Evolutionary conservation across 805 yeast species (phyloP).

Genomic region (Ogataea naganishii): DNA sequence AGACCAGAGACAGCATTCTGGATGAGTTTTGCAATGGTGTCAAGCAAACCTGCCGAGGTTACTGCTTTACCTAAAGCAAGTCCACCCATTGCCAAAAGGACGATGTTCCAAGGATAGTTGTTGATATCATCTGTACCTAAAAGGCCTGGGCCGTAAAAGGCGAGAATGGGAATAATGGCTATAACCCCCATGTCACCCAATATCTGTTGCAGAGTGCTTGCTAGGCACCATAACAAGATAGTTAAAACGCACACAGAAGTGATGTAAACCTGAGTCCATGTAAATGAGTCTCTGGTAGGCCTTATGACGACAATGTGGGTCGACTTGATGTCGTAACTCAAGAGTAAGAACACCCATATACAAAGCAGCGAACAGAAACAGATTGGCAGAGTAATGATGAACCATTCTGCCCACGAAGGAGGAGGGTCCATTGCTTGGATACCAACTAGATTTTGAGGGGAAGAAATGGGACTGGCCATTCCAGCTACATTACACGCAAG

Average conservation of each 20-base stretch:
- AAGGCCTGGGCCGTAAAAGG: conserved; percentile 88
- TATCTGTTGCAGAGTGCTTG: conserved; percentile 58
- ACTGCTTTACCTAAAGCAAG: conserved; percentile 93
- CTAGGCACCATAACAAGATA: conserved; percentile 83
- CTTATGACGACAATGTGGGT: conserved; percentile 51
- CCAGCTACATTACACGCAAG: conserved; percentile 92
- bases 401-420: conserved; percentile 91
- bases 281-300: conserved; percentile 56
- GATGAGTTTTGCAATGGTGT: conserved; percentile 66
- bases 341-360: conserved; percentile 65
- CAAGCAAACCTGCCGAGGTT: conserved; percentile 77
- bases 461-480: conserved; percentile 94
- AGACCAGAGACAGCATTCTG: conserved; percentile 58
- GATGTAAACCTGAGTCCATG: conserved; percentile 68
- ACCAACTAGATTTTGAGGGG: conserved; percentile 93
- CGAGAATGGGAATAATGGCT: conserved; percentile 80
- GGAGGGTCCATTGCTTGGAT: conserved; percentile 79
- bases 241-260: conserved; percentile 59
- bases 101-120: conserved; percentile 94
- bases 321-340: conserved; percentile 45
- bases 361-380: conserved; percentile 50
- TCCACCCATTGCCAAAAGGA: conserved; percentile 96
- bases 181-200: conserved; percentile 98
- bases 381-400: conserved; percentile 78
- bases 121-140: conserved; percentile 86